Base-by-base conservation (phyloP, 1,284 basidiomycete species). In the Boletus chippewaensis region DNA sequence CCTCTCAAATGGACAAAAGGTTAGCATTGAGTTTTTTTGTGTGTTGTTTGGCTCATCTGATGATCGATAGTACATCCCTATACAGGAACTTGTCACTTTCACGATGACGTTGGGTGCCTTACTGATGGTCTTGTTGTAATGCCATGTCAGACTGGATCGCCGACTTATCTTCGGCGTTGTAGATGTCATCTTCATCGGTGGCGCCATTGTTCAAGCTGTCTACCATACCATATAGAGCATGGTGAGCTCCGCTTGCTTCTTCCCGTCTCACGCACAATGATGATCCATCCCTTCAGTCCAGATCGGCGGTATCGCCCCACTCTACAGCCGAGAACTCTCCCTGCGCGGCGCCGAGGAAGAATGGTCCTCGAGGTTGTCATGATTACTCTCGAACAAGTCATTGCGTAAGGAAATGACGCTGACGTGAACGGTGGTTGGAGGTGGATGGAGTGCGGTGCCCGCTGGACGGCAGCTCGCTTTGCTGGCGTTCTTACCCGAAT, bases 321-420 rank as follows among this genome's bases (percentile, higher is more conserved):
- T 92, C 5, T 91, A 91, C 65, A 90, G 92, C 49, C 86, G 89
- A 61, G 90, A 92, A 65, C 76, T 92, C 22, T 82, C 86, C 0
- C 89, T 0, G 88, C 86, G 4, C 72, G 78, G 29, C 75, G 87
- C 39, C 76, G 89, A 15, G 90, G 89, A 0, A 73, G 86, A 28
- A 81, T 91, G 77, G 88, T 91, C 20, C 66, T 84, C 16, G 82
- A 84, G 51, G 74, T 83, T 18, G 80, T 80, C 3, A 76, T 80
- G 70, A 83, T 83, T 58, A 83, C 81, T 0, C 70, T 81, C 5
- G 87, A 87, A 2, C 87, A 90, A 61, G 86, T 89, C 22, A 76
- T 89, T 40, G 85, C 86, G 0, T 90, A 89, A 58, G 84, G 78
- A 28, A 85, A 90, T 45, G 86, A 84, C 34, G 84, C 86, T 11